These are phyloP conservation scores for Hordeum pubiflorum DNA, from an alignment of 202 grass and related monocot genomes.

Conservation along the genomic window DNA sequence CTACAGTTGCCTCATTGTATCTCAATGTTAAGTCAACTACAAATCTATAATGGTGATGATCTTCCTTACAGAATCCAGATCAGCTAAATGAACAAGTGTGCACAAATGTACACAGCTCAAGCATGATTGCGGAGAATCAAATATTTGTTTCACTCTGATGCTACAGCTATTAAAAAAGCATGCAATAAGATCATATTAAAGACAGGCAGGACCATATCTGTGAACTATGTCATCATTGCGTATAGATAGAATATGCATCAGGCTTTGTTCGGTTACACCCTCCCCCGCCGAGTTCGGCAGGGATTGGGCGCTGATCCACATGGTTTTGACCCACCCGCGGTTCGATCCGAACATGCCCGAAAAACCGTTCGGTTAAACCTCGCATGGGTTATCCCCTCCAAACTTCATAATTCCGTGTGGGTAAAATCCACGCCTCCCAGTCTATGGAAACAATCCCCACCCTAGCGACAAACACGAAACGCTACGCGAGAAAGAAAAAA, in stretches of 20 bases:
- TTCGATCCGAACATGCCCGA: no score
- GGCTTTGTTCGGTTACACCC: no score
- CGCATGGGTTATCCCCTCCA: no score
- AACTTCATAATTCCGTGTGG: no score
- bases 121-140: background rate
- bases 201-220: background rate
- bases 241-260: constrained; percentile 5
- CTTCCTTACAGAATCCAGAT: background rate
- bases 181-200: constrained; percentile 1
- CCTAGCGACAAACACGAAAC: no score
- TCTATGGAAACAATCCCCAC: no score
- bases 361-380: no score
- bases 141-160: background rate
- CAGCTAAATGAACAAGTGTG: background rate
- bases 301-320: no score
- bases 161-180: background rate
- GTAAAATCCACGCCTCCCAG: no score
- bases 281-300: no score
- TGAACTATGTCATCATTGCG: background rate
- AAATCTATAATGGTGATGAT: background rate
- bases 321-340: no score
- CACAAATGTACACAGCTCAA: background rate
- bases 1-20: background rate
- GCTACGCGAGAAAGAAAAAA: no score
- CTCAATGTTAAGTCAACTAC: background rate